A percentile compares a stretch with the other conserved stretches of the same genome.
Conservation (phyloP, 1,139 yeast species). For the Citeromyces hawaiiensis region DNA sequence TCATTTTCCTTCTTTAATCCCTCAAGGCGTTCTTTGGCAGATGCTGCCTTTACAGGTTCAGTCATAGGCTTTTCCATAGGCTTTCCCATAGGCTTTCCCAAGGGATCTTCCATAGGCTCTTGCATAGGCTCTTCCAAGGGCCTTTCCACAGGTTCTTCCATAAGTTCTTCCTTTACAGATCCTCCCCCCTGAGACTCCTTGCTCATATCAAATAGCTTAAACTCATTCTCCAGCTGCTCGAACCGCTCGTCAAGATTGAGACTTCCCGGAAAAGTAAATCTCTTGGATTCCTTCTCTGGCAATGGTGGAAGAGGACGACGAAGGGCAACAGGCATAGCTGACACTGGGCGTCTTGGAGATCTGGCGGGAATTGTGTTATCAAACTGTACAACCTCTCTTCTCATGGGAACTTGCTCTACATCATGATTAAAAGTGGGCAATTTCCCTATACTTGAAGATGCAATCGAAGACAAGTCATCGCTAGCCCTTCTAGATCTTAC, state of each 20-base stretch:
- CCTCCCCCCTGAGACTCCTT: neutral
- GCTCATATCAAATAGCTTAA: neutral
- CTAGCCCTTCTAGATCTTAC: neutral
- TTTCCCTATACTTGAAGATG: neutral
- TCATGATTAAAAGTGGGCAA: constrained; percentile 1
- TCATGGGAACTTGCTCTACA: constrained; percentile 9
- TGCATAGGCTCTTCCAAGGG: too few relatives aligned
- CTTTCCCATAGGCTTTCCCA: too few relatives aligned
- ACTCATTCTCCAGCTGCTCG: neutral
- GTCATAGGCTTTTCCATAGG: too few relatives aligned
- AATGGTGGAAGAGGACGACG: constrained; percentile 2
- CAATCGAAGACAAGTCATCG: neutral
- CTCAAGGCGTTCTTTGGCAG: neutral
- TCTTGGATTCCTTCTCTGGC: constrained; percentile 1
- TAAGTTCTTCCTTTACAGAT: neutral
- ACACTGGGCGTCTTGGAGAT: constrained; percentile 13
- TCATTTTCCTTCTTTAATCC: neutral
- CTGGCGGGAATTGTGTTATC: constrained; percentile 13
- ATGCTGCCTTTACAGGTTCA: too few relatives aligned
- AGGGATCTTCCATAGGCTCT: too few relatives aligned
- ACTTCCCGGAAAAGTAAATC: neutral
- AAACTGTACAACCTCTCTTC: constrained; percentile 9
- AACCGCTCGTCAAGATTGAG: neutral
- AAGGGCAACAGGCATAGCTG: constrained; percentile 3
- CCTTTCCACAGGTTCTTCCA: too few relatives aligned